Conservation (phyloP, 371 early-diverging fungal species). For the Circinella umbellata region DNA sequence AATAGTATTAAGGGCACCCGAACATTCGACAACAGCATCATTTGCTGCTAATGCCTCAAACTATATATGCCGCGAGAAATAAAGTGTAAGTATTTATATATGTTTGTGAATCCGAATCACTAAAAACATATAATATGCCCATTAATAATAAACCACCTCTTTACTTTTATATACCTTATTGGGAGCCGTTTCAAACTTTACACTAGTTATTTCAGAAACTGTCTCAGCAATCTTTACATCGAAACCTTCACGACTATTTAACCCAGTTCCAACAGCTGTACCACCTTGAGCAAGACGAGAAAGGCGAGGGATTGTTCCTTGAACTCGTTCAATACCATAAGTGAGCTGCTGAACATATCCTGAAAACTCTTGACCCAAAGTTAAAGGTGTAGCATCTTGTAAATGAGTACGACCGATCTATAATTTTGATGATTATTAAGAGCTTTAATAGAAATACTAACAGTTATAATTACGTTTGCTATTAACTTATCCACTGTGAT, state of each 20-base stretch:
- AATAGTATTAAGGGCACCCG: constrained; percentile 82
- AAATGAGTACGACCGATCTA: constrained; percentile 86
- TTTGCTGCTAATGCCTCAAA: constrained; percentile 92
- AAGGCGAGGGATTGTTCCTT: constrained; percentile 71
- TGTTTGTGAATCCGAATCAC: background rate
- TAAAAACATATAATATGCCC: too few species aligned
- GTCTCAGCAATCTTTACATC: constrained; percentile 77
- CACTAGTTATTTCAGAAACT: constrained; percentile 72
- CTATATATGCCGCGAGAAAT: constrained; percentile 16
- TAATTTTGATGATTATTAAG: background rate
- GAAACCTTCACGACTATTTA: constrained; percentile 83
- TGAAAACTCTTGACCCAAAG: constrained; percentile 90
- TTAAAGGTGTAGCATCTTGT: constrained; percentile 89
- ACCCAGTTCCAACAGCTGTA: constrained; percentile 91
- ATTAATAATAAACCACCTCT: too few species aligned
- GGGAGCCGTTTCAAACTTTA: constrained; percentile 83
- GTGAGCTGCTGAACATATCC: constrained; percentile 84
- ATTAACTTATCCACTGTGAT: too few species aligned
- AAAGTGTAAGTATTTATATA: background rate
- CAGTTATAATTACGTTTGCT: too few species aligned
- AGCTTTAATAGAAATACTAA: too few species aligned
- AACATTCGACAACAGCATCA: constrained; percentile 90
- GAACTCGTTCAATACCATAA: constrained; percentile 78
- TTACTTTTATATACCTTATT: constrained; percentile 63
- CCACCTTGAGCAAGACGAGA: constrained; percentile 87